Evolutionary conservation across 78 protist species (phyloP).

Genomic region (Dictyostelium purpureum): DNA sequence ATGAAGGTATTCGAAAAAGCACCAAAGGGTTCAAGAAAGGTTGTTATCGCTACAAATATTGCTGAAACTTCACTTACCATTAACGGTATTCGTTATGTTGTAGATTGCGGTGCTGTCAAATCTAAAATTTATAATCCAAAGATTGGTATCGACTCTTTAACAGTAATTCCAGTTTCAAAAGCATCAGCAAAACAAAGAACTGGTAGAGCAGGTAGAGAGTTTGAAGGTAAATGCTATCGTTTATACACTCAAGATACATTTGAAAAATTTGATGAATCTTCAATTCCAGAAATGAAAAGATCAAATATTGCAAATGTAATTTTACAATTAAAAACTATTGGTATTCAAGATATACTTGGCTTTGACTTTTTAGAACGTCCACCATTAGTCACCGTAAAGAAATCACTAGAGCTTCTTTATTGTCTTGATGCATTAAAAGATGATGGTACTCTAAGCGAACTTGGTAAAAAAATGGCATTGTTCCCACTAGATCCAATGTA

Average conservation of each 20-base stretch:
- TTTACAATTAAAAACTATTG: slow-evolving; percentile 78
- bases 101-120: slow-evolving; percentile 94
- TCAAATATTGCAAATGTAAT: slow-evolving; percentile 77
- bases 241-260: slow-evolving; percentile 70
- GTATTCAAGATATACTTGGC: slow-evolving; percentile 65
- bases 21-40: slow-evolving; percentile 91
- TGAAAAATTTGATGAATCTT: slow-evolving; percentile 24
- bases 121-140: slow-evolving; percentile 55
- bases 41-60: slow-evolving; percentile 95
- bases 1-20: slow-evolving; percentile 88
- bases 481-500: slow-evolving; percentile 84
- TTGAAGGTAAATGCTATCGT: slow-evolving; percentile 71
- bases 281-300: slow-evolving; percentile 79
- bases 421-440: slow-evolving; percentile 57
- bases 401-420: slow-evolving; percentile 54
- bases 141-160: slow-evolving; percentile 87
- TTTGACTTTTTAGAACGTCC: slow-evolving; percentile 84
- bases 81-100: slow-evolving; percentile 90
- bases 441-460: slow-evolving; percentile 1
- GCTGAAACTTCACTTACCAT: slow-evolving; percentile 98
- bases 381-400: slow-evolving; percentile 9
- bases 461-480: slow-evolving; percentile 78
- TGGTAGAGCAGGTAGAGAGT: slow-evolving; percentile 93
- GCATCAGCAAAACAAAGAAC: slow-evolving; percentile 90
- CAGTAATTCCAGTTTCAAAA: slow-evolving; percentile 78